These are phyloP conservation scores for Pleurotus sapidus DNA, from an alignment of 768 basidiomycete species.

Conservation along the genomic window DNA sequence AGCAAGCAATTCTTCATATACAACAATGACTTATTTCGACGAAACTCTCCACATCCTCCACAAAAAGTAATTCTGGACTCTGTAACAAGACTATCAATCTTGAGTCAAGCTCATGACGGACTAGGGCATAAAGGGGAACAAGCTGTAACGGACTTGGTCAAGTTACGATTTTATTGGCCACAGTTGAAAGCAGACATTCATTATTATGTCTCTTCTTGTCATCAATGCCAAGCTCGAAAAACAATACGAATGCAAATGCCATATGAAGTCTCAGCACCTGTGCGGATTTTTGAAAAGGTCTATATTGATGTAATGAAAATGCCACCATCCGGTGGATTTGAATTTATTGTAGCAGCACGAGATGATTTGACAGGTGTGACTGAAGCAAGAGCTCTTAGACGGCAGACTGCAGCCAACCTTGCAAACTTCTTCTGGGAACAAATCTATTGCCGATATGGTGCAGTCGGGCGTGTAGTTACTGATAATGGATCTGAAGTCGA, in stretches of 20 bases:
- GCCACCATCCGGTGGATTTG: constrained; percentile 15
- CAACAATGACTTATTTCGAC: constrained; percentile 10
- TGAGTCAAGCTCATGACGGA: constrained; percentile 19
- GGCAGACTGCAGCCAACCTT: constrained; percentile 10
- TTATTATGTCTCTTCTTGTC: constrained; percentile 22
- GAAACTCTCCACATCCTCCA: constrained; percentile 4
- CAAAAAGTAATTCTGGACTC: constrained; percentile 15
- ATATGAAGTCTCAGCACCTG: constrained; percentile 7
- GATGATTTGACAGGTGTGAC: constrained; percentile 26
- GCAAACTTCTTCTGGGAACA: constrained; percentile 29
- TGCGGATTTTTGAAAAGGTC: constrained; percentile 17
- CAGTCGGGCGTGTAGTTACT: constrained; percentile 19
- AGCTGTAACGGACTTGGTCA: constrained; percentile 11
- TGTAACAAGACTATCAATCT: constrained; percentile 5
- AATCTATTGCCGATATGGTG: constrained; percentile 29
- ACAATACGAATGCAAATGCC: constrained; percentile 14
- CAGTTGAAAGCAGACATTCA: constrained; percentile 15
- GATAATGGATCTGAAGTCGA: constrained; percentile 25
- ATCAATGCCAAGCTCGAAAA: constrained; percentile 21
- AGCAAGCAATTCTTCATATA: constrained; percentile 12
- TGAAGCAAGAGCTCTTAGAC: constrained; percentile 23
- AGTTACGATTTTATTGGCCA: constrained; percentile 25
- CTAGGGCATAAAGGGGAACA: constrained; percentile 22
- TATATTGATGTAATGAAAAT: constrained; percentile 26
- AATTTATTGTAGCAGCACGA: constrained; percentile 20